Base-by-base conservation (phyloP, 176 grass and related monocot genomes). In the Cocos nucifera region DNA sequence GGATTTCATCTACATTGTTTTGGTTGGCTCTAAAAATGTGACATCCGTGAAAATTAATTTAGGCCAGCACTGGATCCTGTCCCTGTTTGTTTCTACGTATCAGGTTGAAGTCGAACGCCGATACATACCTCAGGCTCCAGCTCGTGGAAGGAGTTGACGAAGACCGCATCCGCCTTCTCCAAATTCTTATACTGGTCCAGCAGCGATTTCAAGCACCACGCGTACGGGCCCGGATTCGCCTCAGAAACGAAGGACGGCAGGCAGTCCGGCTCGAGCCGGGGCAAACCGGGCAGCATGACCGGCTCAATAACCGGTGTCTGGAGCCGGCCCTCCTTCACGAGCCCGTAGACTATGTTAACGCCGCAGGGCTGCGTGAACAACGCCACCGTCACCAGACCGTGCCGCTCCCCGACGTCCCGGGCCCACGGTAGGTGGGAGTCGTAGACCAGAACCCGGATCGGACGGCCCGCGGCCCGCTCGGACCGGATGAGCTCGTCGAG, bases 61-160 rank as follows among this genome's bases (percentile, higher is more conserved):
- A 23, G 5, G 4, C 29, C 29, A 4, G 23, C 23, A 23, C 23
- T 23, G 23, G 5, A 30, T 23, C 23, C 23, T 23, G 23, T 23
- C 23, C 23, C 23, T 2, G 23, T 23, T 23, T 23, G 23, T 23
- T 23, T 23, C 23, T 23, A 23, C 23, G 23, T 23, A 23, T 23
- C 23, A 3, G 23, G 23, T 23, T 23, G 2, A 3, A 23, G 23
- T 23, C 29, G 6, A 30, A 6, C 4, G 4, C 4, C 0, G 29
- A 23, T 23, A 6, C 6, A 5, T 55, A 88, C 84, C 81, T 87
- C 32, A 2, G 83, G 69, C 26, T 95, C 86, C 5, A 90, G 78
- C 65, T 89, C 92, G 29, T 80, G 76, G 78, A 82, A 68, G 3
- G 87, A 90, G 24, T 96, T 96, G 54, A 96, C 73, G 0, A 96